Evolutionary conservation across 164 flowering plant species (phyloP).

Genomic region (Sextonia rubra): DNA sequence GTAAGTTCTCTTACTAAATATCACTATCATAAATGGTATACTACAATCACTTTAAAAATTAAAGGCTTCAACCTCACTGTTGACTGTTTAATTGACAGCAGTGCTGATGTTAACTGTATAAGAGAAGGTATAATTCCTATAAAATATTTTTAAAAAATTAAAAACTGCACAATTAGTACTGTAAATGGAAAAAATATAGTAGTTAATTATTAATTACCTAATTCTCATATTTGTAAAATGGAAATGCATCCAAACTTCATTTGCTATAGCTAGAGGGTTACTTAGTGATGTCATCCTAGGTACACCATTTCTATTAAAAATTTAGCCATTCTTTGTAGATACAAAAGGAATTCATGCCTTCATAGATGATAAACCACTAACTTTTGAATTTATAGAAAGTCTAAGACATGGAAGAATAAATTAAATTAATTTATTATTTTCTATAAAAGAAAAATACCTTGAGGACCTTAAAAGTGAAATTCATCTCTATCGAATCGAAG

Average conservation of each 20-base stretch:
- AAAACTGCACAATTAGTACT: not conserved
- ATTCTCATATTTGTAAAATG: not conserved
- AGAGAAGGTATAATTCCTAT: not conserved
- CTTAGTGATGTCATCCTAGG: not conserved
- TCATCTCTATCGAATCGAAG: no score
- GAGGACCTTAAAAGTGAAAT: no score
- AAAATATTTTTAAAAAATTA: no score
- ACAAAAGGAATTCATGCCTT: not conserved
- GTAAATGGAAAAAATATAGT: not conserved
- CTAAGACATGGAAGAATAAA: not conserved
- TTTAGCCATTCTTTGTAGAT: not conserved
- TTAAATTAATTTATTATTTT: no score
- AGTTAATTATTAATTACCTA: not conserved
- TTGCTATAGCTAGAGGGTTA: not conserved
- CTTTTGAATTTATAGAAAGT: no score
- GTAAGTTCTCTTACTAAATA: no score
- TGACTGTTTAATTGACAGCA: no score
- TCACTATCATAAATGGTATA: no score
- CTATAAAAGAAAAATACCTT: no score
- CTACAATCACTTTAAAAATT: no score
- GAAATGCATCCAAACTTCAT: not conserved
- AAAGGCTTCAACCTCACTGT: no score
- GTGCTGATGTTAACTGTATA: not conserved
- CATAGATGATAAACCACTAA: not conserved
- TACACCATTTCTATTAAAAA: not conserved